A percentile compares a stretch with the other conserved stretches of the same genome.
phyloP scores from a whole-genome alignment of 1,139 yeast genomes.

The Debaryomycetaceae sp. region DNA sequence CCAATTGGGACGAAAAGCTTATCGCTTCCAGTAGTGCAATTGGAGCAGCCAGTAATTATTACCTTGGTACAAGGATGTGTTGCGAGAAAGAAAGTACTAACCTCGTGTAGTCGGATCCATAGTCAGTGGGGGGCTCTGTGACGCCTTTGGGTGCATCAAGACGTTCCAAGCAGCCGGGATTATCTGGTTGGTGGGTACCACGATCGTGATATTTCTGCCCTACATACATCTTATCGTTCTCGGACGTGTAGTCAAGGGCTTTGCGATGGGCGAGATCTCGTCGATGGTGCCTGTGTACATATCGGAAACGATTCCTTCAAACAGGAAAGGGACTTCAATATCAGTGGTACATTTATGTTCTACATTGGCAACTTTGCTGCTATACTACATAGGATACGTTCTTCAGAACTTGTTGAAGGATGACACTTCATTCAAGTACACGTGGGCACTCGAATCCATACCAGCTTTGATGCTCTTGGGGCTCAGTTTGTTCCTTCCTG shows the following conservation, averaged over 20 bases:
- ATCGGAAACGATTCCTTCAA: conserved; percentile 24
- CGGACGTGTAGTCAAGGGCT: conserved; percentile 29
- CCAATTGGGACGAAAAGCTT: conserved; percentile 23
- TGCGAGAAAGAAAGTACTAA: conserved; percentile 2
- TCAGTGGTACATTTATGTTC: conserved; percentile 19
- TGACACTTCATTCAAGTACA: conserved; percentile 17
- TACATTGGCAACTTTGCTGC: conserved; percentile 19
- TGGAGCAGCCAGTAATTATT: conserved; percentile 29
- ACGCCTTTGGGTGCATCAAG: conserved; percentile 24
- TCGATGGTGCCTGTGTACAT: conserved; percentile 31
- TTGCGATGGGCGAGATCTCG: conserved; percentile 28
- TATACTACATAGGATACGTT: conserved; percentile 18
- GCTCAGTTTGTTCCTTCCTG: conserved; percentile 22
- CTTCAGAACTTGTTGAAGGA: conserved; percentile 12
- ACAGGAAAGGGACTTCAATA: conserved; percentile 20
- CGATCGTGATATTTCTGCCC: conserved; percentile 22
- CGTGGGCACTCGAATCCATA: conserved; percentile 23
- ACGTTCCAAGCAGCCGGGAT: conserved; percentile 23
- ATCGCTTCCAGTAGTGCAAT: conserved; percentile 26
- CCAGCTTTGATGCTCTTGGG: conserved; percentile 21
- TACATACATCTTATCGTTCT: conserved; percentile 22
- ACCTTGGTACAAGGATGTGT: background rate
- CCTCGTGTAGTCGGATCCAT: conserved; percentile 28
- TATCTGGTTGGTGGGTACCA: conserved; percentile 28
- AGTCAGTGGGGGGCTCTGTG: conserved; percentile 29